A percentile compares a stretch with the other conserved stretches of the same genome.
Conservation (phyloP, 257 asterid species). For the Fraxinus cuspidata region DNA sequence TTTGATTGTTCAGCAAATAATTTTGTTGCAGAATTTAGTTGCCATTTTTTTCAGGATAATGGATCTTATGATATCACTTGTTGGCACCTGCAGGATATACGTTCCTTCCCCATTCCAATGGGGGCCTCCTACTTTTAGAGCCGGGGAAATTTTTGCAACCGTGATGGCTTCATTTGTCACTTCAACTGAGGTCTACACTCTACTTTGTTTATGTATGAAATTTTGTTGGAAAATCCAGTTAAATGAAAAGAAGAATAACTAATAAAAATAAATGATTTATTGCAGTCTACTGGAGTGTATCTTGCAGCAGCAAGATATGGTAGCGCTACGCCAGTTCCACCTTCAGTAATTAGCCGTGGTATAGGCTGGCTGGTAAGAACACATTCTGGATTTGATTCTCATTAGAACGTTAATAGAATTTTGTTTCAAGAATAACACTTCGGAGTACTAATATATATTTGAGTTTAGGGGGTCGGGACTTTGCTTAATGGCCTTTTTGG, state of each 20-base stretch:
- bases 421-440: not conserved
- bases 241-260: not conserved
- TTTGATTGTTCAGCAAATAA: too few species aligned
- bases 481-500: conserved; percentile 69
- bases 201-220: not conserved
- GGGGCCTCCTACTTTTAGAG: conserved; percentile 82
- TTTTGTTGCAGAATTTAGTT: too few species aligned
- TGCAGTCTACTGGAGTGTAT: conserved; percentile 74
- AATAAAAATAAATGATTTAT: not conserved
- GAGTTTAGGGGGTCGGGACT: conserved; percentile 66
- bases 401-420: not conserved
- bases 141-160: conserved; percentile 51
- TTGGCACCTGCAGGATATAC: conserved; percentile 47
- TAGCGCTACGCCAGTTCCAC: conserved; percentile 87
- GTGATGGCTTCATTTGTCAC: conserved; percentile 68
- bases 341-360: conserved; percentile 80
- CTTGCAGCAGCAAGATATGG: conserved; percentile 86
- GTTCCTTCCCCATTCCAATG: conserved; percentile 78
- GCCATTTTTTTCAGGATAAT: too few species aligned
- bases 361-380: conserved; percentile 76
- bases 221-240: not conserved
- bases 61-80: not conserved
- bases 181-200: conserved; percentile 58
- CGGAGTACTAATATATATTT: not conserved
- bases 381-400: not conserved